Conservation (phyloP, 805 yeast species). For the Schwanniomyces pseudopolymorphus region DNA sequence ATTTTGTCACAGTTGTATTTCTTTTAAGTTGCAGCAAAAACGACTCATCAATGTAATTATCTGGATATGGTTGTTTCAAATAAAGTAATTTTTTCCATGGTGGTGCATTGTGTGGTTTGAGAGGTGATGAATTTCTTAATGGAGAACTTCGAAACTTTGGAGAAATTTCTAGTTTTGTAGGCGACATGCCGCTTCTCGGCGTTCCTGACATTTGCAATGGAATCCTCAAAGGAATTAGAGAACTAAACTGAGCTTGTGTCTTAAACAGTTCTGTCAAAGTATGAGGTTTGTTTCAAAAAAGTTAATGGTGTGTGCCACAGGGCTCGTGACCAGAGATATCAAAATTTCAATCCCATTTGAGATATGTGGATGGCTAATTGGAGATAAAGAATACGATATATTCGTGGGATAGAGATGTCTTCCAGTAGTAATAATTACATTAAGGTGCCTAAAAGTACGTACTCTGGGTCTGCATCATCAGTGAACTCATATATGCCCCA, state of each 20-base stretch:
- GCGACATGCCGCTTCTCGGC: neutral
- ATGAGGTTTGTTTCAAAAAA: neutral
- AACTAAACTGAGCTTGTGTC: no score
- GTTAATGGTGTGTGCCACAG: neutral
- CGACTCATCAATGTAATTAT: constrained; percentile 81
- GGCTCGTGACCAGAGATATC: neutral
- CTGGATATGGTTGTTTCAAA: constrained; percentile 83
- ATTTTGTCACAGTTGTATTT: constrained; percentile 69
- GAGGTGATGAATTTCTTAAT: neutral
- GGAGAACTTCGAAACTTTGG: neutral
- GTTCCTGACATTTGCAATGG: neutral
- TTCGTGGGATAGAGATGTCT: neutral
- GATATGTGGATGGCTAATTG: neutral
- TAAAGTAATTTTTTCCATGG: constrained; percentile 87
- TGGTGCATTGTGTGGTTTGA: neutral
- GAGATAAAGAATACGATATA: neutral
- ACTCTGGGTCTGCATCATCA: constrained; percentile 11
- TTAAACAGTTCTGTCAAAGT: neutral
- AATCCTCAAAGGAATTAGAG: no score
- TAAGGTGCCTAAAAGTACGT: constrained; percentile 14
- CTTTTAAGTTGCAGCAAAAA: constrained; percentile 79
- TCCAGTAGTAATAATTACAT: constrained; percentile 5
- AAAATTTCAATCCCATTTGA: neutral
- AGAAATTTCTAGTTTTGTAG: neutral
- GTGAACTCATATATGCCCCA: constrained; percentile 6